Percentiles rank a stretch among this genome's conserved stretches.
These are phyloP conservation scores for Rhizopus delemar DNA, from an alignment of 371 early-diverging fungal species.

Conservation along the genomic window DNA sequence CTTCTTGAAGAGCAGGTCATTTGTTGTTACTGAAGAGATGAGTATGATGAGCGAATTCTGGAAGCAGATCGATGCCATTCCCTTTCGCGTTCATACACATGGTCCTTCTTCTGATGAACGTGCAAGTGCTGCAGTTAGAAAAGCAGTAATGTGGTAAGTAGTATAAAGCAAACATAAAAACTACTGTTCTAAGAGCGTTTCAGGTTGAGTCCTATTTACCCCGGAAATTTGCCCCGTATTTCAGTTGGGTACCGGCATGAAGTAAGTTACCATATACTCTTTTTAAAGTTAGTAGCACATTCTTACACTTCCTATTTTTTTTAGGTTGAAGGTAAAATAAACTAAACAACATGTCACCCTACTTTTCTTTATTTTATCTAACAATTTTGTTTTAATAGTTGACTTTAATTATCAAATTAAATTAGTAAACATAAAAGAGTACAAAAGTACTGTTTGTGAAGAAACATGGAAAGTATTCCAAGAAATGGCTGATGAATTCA, in stretches of 20 bases:
- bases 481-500: constrained; percentile 51
- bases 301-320: constrained; percentile 1
- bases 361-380: constrained; percentile 2
- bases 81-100: constrained; percentile 63
- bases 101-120: constrained; percentile 69
- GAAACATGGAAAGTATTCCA: constrained; percentile 64
- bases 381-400: constrained; percentile 32
- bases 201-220: constrained; percentile 67
- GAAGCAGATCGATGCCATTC: constrained; percentile 76
- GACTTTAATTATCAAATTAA: constrained; percentile 69
- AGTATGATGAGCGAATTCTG: constrained; percentile 64
- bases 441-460: constrained; percentile 55
- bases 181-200: too few relatives aligned
- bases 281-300: not conserved
- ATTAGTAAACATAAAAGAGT: constrained; percentile 61
- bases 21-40: constrained; percentile 15
- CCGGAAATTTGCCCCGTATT: constrained; percentile 74
- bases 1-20: constrained; percentile 30
- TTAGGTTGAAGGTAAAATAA: constrained; percentile 47
- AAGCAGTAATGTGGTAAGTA: constrained; percentile 63
- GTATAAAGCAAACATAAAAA: not conserved
- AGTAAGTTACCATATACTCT: constrained; percentile 35
- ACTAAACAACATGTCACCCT: not conserved
- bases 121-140: constrained; percentile 72
- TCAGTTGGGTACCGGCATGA: constrained; percentile 69